Percentiles rank a stretch among this genome's conserved stretches.
phyloP scores from a whole-genome alignment of 305 asterid genomes.

The Fraxinus dipetala region DNA sequence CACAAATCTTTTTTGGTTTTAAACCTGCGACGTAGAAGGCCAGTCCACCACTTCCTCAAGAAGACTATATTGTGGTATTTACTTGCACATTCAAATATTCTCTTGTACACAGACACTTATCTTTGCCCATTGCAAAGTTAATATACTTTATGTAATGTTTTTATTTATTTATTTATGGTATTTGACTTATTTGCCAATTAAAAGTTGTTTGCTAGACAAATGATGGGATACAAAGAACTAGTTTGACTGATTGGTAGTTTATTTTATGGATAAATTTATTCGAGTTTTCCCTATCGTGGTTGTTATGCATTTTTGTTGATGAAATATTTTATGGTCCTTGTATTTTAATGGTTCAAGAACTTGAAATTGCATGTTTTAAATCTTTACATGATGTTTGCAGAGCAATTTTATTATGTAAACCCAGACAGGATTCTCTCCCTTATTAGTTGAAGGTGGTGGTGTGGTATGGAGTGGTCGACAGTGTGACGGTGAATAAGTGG shows the following conservation, averaged over 20 bases:
- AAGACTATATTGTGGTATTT: conserved; percentile 86
- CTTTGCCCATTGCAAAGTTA: conserved; percentile 4
- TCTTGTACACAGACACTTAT: neutral
- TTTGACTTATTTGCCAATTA: neutral
- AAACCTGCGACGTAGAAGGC: no score
- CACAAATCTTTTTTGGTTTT: no score
- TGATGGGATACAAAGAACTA: neutral
- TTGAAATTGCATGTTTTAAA: conserved; percentile 66
- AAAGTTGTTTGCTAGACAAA: neutral
- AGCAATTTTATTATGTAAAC: neutral
- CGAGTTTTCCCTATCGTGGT: neutral
- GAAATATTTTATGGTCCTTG: neutral
- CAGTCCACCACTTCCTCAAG: conserved; percentile 22
- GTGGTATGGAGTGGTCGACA: neutral
- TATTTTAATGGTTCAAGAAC: conserved; percentile 91
- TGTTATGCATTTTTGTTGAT: neutral
- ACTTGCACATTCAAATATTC: neutral
- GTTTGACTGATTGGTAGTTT: neutral
- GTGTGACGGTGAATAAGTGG: neutral
- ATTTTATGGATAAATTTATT: neutral
- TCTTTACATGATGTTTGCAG: neutral
- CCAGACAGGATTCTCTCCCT: neutral
- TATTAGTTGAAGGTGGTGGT: neutral
- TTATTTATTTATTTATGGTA: neutral
- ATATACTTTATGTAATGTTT: neutral